Percentiles rank a stretch among this genome's conserved stretches.
phyloP scores from a whole-genome alignment of 306 rosid genomes.

The Acacia crassicarpa region DNA sequence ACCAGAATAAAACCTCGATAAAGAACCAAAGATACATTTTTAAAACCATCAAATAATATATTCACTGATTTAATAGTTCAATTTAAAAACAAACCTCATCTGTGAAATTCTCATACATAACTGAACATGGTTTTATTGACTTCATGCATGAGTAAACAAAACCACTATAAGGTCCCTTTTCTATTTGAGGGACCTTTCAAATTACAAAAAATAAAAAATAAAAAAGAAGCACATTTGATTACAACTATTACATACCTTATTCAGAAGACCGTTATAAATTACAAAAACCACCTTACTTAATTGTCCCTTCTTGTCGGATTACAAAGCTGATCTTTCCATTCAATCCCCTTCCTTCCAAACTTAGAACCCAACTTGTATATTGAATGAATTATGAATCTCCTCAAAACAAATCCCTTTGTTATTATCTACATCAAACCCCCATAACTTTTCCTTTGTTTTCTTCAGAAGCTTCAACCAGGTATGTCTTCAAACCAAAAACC shows the following conservation, averaged over 20 bases:
- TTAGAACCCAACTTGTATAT: conserved; percentile 40
- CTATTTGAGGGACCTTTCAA: conserved; percentile 4
- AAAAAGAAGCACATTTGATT: conserved; percentile 6
- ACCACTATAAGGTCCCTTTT: conserved; percentile 22
- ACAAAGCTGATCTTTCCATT: conserved; percentile 27
- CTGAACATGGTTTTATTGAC: not conserved
- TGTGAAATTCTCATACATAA: not conserved
- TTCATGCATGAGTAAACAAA: conserved; percentile 9
- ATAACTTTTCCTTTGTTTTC: not conserved
- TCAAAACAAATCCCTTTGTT: conserved; percentile 32
- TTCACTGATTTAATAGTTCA: not conserved
- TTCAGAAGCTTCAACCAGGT: conserved; percentile 12
- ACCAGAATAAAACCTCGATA: too few species aligned
- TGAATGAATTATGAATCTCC: conserved; percentile 38
- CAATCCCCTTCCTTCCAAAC: conserved; percentile 29
- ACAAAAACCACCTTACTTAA: conserved; percentile 24
- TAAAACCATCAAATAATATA: too few species aligned
- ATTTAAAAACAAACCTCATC: not conserved
- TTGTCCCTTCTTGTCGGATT: conserved; percentile 26
- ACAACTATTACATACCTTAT: conserved; percentile 36
- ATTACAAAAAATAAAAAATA: not conserved
- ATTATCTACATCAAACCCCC: conserved; percentile 52
- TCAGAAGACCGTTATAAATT: conserved; percentile 32
- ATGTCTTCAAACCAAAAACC: conserved; percentile 21
- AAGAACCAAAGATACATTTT: too few species aligned